phyloP scores from a whole-genome alignment of 1,284 basidiomycete species.

The Austroboletus novae-zelandiae region DNA sequence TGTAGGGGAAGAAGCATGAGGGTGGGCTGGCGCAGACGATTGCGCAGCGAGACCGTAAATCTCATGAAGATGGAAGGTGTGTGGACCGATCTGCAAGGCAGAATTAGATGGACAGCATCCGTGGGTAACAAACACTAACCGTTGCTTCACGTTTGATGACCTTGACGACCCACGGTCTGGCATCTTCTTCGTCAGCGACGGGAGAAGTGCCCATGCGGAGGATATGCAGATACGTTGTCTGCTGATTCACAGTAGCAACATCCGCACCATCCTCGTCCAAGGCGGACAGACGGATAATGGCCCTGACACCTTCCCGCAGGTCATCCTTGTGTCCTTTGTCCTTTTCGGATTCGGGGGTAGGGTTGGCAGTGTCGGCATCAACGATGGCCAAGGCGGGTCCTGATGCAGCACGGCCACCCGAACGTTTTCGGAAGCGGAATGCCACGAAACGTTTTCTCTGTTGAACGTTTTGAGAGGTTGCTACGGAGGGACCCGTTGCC shows the following conservation, averaged over 20 bases:
- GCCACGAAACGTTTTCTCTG: slow-evolving; percentile 56
- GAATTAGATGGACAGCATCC: slow-evolving; percentile 6
- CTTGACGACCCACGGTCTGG: slow-evolving; percentile 79
- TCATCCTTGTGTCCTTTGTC: slow-evolving; percentile 42
- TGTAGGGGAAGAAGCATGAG: slow-evolving; percentile 41
- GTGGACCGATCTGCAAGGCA: slow-evolving; percentile 67
- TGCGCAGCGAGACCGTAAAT: slow-evolving; percentile 83
- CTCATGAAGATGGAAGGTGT: slow-evolving; percentile 89
- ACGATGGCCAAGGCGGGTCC: slow-evolving; percentile 77
- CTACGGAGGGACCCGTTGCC: slow-evolving; percentile 13
- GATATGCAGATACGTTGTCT: slow-evolving; percentile 82
- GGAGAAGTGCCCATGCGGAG: slow-evolving; percentile 60
- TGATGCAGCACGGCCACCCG: slow-evolving; percentile 46
- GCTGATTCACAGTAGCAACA: slow-evolving; percentile 71
- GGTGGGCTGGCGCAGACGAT: slow-evolving; percentile 39
- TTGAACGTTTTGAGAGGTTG: slow-evolving; percentile 17
- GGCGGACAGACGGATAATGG: slow-evolving; percentile 74
- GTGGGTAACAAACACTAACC: slow-evolving; percentile 35
- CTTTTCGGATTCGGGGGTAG: slow-evolving; percentile 35
- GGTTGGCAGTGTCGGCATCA: slow-evolving; percentile 46
- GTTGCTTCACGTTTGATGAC: slow-evolving; percentile 88
- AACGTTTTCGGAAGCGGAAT: slow-evolving; percentile 61
- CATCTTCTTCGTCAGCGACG: slow-evolving; percentile 43
- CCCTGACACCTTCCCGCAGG: slow-evolving; percentile 65
- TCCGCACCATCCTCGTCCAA: slow-evolving; percentile 68